Base-by-base conservation (phyloP, 768 basidiomycete species). In the Termitomyces sp. region DNA sequence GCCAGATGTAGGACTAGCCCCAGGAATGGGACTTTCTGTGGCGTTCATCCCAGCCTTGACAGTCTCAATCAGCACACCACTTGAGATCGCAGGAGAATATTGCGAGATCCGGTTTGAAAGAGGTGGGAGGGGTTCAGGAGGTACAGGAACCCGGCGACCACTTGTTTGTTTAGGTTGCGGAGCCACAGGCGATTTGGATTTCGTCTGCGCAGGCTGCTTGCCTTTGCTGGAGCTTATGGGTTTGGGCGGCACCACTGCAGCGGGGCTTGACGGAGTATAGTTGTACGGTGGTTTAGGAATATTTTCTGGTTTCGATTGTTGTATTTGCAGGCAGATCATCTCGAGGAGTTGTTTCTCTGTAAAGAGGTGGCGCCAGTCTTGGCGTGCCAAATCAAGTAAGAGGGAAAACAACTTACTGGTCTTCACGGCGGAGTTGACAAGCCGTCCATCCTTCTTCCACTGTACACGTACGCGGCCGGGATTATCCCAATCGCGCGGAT, bases 401-500 rank as follows among this genome's bases (percentile, higher is more conserved):
- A 41, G 32, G 14, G 30, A 55, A 20, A n/a, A 33, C 10, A 30
- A 80, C 87, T 65, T 69, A 93, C 91, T 93, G 35, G 86, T 88
- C 75, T 82, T 86, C 67, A 93, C 86, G n/a, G 70, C 68, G 3
- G 81, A 77, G 66, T 92, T 88, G 60, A 89, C 73, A 9, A 88
- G 77, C 52, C 72, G 70, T 2, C 81, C 91, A 60, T 92, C 88
- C 71, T 88, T 88, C 81, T 91, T 93, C 89, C 89, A 93, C 68
- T 91, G 91, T 26, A 98, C 91, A 63, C 93, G 85, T 60, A 99
- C 93, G 28, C 96, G 83, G 9, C 96, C 96, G 0, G 96, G 96
- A 71, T 99, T 99, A 68, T 91, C 95, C 96, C 96, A 99, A 72
- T 99, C 96, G 54, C 92, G 83, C 12, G 96, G 96, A 68, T 99